Percentiles rank a stretch among this genome's conserved stretches.
Evolutionary conservation across 495 filamentous ascomycete species (phyloP).

Genomic region (Trichoderma erinaceum): DNA sequence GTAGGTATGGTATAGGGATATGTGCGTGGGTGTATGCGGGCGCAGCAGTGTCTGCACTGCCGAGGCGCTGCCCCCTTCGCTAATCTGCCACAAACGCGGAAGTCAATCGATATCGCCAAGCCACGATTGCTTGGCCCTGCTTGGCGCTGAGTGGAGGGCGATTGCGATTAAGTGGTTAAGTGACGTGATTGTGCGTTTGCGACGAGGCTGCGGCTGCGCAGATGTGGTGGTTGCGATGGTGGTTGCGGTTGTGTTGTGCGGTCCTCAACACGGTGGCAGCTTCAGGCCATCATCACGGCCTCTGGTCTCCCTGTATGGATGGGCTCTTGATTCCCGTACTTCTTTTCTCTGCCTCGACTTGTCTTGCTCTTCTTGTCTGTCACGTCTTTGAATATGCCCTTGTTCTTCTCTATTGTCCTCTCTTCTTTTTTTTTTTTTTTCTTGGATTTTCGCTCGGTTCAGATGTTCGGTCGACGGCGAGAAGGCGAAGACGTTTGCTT

Average conservation of each 20-base stretch:
- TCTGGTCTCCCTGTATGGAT: neutral
- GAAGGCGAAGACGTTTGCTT: too few species aligned
- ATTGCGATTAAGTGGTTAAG: too few species aligned
- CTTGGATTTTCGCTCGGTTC: too few species aligned
- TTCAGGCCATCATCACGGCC: conserved; percentile 1
- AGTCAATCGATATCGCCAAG: neutral
- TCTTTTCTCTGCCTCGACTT: neutral
- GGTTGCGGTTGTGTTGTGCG: neutral
- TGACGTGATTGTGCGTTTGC: neutral
- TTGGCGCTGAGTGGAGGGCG: neutral
- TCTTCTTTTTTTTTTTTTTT: too few species aligned
- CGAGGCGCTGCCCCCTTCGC: too few species aligned
- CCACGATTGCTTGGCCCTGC: neutral
- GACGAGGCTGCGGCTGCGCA: neutral
- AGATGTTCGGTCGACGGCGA: too few species aligned
- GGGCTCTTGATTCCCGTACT: neutral
- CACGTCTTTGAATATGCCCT: neutral
- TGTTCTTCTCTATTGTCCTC: too few species aligned
- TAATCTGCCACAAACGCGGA: neutral
- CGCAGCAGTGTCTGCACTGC: too few species aligned
- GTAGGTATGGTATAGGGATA: too few species aligned
- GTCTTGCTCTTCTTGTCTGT: neutral
- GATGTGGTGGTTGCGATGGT: neutral
- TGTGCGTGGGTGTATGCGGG: too few species aligned
- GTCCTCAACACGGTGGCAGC: conserved; percentile 8